These are phyloP conservation scores for Aethionema arabicum DNA, from an alignment of 345 rosid genomes.

Conservation along the genomic window DNA sequence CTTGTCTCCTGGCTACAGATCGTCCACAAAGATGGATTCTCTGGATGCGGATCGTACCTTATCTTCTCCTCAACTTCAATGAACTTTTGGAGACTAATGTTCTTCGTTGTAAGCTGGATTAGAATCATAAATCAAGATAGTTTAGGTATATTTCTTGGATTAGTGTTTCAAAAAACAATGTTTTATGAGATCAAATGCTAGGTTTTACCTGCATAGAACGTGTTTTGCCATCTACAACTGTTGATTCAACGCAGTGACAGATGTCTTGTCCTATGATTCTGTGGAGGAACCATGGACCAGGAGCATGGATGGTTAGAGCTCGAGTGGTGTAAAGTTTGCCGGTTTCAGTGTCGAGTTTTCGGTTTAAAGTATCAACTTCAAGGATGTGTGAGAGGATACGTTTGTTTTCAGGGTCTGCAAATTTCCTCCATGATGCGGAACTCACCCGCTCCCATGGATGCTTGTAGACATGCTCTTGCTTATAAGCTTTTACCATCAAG, in stretches of 20 bases:
- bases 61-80: conserved; percentile 91
- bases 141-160: neutral
- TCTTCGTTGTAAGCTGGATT: conserved; percentile 65
- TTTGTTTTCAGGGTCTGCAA: conserved; percentile 88
- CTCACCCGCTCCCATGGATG: conserved; percentile 99
- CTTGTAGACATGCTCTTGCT: conserved; percentile 86
- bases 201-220: conserved; percentile 60
- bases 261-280: conserved; percentile 86
- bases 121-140: neutral
- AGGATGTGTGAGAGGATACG: conserved; percentile 73
- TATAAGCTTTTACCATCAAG: conserved; percentile 72
- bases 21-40: conserved; percentile 74
- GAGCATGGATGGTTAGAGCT: conserved; percentile 79
- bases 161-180: too few relatives aligned
- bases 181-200: conserved; percentile 9
- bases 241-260: conserved; percentile 88
- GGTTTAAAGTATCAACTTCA: conserved; percentile 83
- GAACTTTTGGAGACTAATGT: conserved; percentile 85
- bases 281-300: conserved; percentile 93
- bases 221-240: conserved; percentile 73
- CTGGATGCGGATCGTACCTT: conserved; percentile 84
- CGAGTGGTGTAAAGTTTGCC: conserved; percentile 91
- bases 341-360: conserved; percentile 52
- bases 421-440: conserved; percentile 98
- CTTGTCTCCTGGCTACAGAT: conserved; percentile 87